Evolutionary conservation across 106 monocot species (phyloP).

Genomic region (Platanthera guangdongensis): DNA sequence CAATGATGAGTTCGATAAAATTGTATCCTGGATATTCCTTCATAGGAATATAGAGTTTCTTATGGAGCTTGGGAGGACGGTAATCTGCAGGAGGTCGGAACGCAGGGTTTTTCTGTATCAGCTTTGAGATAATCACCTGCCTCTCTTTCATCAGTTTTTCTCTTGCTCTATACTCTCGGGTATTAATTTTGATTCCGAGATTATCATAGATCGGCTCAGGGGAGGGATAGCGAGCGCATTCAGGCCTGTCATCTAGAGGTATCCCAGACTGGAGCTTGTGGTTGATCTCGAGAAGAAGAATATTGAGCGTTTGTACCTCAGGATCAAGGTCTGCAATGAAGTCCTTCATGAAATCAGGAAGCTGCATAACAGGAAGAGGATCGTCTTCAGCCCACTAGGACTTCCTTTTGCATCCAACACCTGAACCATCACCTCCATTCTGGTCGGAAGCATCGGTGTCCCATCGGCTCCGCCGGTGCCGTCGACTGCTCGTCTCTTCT

Average conservation of each 20-base stretch:
- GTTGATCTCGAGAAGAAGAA: conserved; percentile 64
- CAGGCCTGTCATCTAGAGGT: conserved; percentile 65
- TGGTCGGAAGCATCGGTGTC: conserved; percentile 30
- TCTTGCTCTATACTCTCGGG: conserved; percentile 74
- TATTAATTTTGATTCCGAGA: conserved; percentile 92
- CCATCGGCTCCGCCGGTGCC: conserved; percentile 83
- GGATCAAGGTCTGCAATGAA: conserved; percentile 82
- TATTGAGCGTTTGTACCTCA: conserved; percentile 81
- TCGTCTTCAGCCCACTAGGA: conserved; percentile 91
- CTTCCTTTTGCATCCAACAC: conserved; percentile 58
- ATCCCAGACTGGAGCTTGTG: conserved; percentile 66
- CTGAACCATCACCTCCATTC: conserved; percentile 20
- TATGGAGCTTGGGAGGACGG: conserved; percentile 88
- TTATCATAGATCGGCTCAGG: conserved; percentile 93
- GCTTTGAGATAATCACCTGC: conserved; percentile 82
- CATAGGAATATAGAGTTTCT: conserved; percentile 95
- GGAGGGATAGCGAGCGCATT: conserved; percentile 83
- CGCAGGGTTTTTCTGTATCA: conserved; percentile 76
- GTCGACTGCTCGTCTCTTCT: conserved; percentile 62
- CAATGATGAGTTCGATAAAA: conserved; percentile 92
- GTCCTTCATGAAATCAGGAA: conserved; percentile 98
- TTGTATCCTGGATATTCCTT: conserved; percentile 97
- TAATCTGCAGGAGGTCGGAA: conserved; percentile 93
- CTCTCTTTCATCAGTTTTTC: conserved; percentile 74
- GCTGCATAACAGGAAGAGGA: conserved; percentile 43